Base-by-base conservation (phyloP, 73 alveolate genomes). In the Paramecium biaurelia region DNA sequence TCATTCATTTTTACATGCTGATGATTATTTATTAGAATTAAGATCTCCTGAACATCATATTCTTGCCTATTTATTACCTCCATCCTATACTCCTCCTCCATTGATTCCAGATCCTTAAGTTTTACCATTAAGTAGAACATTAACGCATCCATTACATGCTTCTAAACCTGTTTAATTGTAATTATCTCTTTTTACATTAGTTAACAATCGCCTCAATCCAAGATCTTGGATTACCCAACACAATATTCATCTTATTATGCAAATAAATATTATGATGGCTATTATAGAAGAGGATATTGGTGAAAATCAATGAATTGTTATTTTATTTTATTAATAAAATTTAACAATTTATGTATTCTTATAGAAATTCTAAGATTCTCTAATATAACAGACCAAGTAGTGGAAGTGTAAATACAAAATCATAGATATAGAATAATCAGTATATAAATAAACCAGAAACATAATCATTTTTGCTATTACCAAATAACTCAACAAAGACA, bases 261-360 rank as follows among this genome's bases (percentile, higher is more conserved):
- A 4, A 24, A 45, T 41, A 79, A 41, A 79, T 79, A 43, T 79
- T 79, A 79, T 45, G 90, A 79, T 79, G 90, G 90, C 2, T 79
- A 41, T 24, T 79, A 79, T 45, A 79, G 90, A 79, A 79, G 90
- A 79, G 74, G 76, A 79, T 79, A 79, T 43, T 34, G 87, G 57
- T 74, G 59, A 37, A 12, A 21, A 5, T 15, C n/a, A 6, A 34
- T 74, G 18, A 37, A 37, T 74, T 74, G 21, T 74, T 63, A 30
- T 63, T 30, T 21, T 63, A 53, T 53, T 53, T 53, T 53, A 53
- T 53, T 53, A 53, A 53, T 53, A 53, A n/a, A 53, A 53, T 53
- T 53, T 53, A n/a, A 53, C 30, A 53, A 53, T 24, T 12, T 26
- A 63, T 63, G 84, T 1, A 26, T 30, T 26, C 84, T 7, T 26